Conservation (phyloP, 1,284 basidiomycete genomes). For the Trametes versicolor region DNA sequence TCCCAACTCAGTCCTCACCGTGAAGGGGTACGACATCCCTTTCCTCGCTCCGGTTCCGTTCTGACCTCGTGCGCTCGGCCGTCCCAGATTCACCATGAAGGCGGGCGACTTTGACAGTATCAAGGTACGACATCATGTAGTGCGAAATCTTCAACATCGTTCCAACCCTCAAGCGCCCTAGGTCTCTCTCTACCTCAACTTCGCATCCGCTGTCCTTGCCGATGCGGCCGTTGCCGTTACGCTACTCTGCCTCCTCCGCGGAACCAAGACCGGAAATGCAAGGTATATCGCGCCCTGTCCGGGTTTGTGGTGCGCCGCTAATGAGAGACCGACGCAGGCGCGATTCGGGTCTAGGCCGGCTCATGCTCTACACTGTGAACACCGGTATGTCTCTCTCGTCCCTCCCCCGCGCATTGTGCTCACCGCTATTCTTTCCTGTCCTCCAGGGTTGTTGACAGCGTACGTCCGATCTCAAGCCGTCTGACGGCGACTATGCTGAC, state of each 20-base stretch:
- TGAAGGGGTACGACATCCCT: slow-evolving; percentile 16
- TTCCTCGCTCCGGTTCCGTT: too few species aligned
- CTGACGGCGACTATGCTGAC: slow-evolving; percentile 33
- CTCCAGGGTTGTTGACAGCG: slow-evolving; percentile 19
- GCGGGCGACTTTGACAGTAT: slow-evolving; percentile 10
- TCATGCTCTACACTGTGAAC: slow-evolving; percentile 39
- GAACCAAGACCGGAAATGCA: slow-evolving; percentile 24
- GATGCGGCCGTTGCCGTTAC: slow-evolving; percentile 18
- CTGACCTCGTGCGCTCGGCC: neutral
- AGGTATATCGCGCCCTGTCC: slow-evolving; percentile 11
- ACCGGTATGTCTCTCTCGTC: slow-evolving; percentile 25
- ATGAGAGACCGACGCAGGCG: slow-evolving; percentile 16
- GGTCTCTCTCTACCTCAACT: slow-evolving; percentile 21
- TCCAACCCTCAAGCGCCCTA: neutral
- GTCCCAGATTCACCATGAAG: slow-evolving; percentile 1
- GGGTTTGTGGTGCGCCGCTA: too few species aligned
- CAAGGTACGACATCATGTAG: slow-evolving; percentile 3
- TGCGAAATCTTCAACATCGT: neutral
- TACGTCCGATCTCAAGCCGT: neutral
- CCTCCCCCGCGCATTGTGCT: neutral
- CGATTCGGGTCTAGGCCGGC: slow-evolving; percentile 27
- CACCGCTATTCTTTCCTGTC: neutral
- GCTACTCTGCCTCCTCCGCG: slow-evolving; percentile 22
- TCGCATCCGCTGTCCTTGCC: slow-evolving; percentile 23
- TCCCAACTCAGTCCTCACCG: slow-evolving; percentile 6